These are phyloP conservation scores for Takashimella tepidaria DNA, from an alignment of 1,284 basidiomycete species.

Conservation along the genomic window DNA sequence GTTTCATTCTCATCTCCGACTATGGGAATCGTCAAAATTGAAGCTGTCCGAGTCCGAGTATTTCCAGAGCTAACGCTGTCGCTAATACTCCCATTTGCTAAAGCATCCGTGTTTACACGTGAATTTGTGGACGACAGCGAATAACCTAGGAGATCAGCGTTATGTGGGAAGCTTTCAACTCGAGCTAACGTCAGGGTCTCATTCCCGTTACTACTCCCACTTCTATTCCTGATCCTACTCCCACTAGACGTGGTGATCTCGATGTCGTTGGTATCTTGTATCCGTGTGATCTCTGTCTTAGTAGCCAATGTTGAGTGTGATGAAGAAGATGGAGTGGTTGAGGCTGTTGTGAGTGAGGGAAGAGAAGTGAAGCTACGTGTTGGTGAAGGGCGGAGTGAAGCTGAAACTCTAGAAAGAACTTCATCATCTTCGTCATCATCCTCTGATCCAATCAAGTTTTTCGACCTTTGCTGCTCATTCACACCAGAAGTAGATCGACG, in stretches of 20 bases:
- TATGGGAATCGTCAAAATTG: not conserved
- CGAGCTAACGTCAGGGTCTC: too few species aligned
- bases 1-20: not conserved
- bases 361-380: not conserved
- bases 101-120: too few species aligned
- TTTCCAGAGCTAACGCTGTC: too few species aligned
- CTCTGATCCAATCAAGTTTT: not conserved
- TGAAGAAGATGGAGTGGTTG: not conserved
- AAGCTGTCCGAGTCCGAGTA: not conserved
- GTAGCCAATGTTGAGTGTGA: constrained; percentile 9
- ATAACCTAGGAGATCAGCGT: constrained; percentile 13
- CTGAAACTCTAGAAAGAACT: constrained; percentile 12
- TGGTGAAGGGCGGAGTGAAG: constrained; percentile 12
- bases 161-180: constrained; percentile 18
- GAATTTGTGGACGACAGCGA: too few species aligned
- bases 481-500: too few species aligned
- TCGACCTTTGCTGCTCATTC: too few species aligned
- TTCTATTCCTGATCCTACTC: too few species aligned
- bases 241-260: not conserved
- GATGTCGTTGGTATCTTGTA: not conserved
- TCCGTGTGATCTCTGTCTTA: too few species aligned
- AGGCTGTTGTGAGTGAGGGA: constrained; percentile 10
- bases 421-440: not conserved
- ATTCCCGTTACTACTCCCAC: too few species aligned
- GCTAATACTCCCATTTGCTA: not conserved